Conservation (phyloP, 139 green algal genomes). For the Chlorella sp. region DNA sequence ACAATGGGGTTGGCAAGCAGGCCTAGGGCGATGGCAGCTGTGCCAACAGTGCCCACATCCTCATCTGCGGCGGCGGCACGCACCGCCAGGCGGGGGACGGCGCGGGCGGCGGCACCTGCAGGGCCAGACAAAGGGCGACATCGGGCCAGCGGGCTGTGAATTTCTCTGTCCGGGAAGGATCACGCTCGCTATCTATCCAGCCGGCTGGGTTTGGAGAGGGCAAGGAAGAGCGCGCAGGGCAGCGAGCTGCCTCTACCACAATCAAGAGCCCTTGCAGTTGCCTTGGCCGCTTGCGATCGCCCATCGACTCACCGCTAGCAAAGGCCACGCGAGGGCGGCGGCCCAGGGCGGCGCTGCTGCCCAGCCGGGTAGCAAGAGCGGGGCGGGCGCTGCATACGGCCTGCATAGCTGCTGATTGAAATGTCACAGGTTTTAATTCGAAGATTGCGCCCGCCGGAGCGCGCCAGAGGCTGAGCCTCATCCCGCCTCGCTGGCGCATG, state of each 20-base stretch:
- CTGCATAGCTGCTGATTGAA: background rate
- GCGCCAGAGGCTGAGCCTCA: too few relatives aligned
- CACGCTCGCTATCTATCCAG: too few relatives aligned
- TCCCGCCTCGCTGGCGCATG: too few relatives aligned
- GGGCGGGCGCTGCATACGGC: background rate
- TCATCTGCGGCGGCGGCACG: background rate
- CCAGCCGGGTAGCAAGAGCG: background rate
- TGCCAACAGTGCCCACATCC: conserved; percentile 32
- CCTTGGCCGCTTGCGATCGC: background rate
- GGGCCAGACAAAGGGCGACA: background rate
- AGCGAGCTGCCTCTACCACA: conserved; percentile 1
- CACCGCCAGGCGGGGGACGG: background rate
- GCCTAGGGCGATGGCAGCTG: conserved; percentile 29
- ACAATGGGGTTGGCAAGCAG: conserved; percentile 49
- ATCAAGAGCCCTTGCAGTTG: background rate
- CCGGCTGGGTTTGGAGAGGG: background rate
- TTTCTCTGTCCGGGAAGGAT: too few relatives aligned
- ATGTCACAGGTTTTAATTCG: too few relatives aligned
- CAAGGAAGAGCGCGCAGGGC: background rate
- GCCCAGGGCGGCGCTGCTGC: background rate
- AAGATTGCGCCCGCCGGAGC: too few relatives aligned
- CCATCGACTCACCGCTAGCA: background rate
- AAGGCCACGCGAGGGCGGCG: background rate
- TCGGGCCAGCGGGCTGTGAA: too few relatives aligned
- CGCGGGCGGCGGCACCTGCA: background rate